Base-by-base conservation (phyloP, 2,329 filamentous ascomycete genomes). In the Pestalotiopsis sp. region DNA sequence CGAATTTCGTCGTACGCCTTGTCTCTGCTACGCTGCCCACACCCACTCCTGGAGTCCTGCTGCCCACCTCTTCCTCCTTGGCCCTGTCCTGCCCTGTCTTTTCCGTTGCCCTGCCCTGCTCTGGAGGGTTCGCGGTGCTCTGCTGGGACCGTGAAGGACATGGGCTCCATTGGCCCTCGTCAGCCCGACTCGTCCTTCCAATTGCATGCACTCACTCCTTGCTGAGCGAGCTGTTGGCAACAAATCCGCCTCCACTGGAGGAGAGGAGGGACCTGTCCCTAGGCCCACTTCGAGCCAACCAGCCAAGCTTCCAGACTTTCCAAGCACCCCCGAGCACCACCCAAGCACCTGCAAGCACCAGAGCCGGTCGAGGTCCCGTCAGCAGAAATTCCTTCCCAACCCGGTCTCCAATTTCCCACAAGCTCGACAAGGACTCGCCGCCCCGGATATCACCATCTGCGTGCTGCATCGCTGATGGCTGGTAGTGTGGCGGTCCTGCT, bases 371-470 rank as follows among this genome's bases (percentile, higher is more conserved):
- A 66, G 23, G 23, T 56, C 41, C 45, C 23, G 59, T 52, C 45
- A 52, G 45, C 45, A 52, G 39, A 63, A 62, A 63, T 31, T 56
- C 65, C 38, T 58, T 64, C 57, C 38, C 27, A 45, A 57, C 41
- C 23, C 57, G 38, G 38, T 45, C 41, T 67, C 71, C 72, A 74
- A 75, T 75, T 77, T 75, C 73, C 72, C 68, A 64, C 65, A 65
- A 64, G 61, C 74, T 73, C 72, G 67, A 64, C 65, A 65, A 64
- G 61, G 74, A 75, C 73, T 70, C 68, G 60, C 73, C 72, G 75
- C 73, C 73, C 73, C 72, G 72, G 71, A 67, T 72, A 70, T 76
- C 72, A 63, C 76, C 73, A 72, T 77, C 73, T 71, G 71, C 72
- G 72, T 70, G 41, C 20, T n/a, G 14, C 67, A 69, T 68, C 17